Base-by-base conservation (phyloP, 129 eudicot species). In the Flaveria bidentis region DNA sequence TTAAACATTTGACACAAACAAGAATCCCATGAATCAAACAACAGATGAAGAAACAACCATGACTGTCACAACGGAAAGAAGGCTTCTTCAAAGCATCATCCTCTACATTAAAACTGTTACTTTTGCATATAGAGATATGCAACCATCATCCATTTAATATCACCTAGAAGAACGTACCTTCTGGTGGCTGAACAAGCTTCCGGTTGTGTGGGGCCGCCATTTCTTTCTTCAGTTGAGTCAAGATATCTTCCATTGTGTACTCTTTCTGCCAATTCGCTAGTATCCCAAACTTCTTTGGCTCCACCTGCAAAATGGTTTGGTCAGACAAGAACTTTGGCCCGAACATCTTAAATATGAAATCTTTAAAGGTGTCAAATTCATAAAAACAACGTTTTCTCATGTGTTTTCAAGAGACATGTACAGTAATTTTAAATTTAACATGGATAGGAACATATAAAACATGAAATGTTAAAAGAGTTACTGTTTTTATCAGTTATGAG, bases 141-240 rank as follows among this genome's bases (percentile, higher is more conserved):
- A 76, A 22, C 81, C 9, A 70, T 49, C 70, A 9, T 26, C 69
- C 67, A 45, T 28, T 26, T 53, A 12, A 42, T 63, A 53, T 44
- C 66, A 39, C 52, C 87, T 88, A 88, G 83, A 88, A 88, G 61
- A 73, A 81, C 64, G 88, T 86, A 71, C 93, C 90, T 88, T 88
- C 93, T 1, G 93, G 93, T 15, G 93, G 93, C 72, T 88, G 93
- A 81, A 88, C 93, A 9, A 88, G 90, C 83, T 88, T 88, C 51
- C 93, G 88, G 82, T 88, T 88, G 69, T 88, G 90, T 12, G 88
- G 85, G 30, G 90, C 82, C 46, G 87, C 88, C 93, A 88, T 88
- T 68, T 88, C 90, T 67, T 88, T 88, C 79, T 82, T 86, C 74
- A 88, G 78, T 44, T 86, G 90, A 9, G 82, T 82, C 73, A 88